Evolutionary conservation across 768 basidiomycete species (phyloP), one percentile per base, ranked within the genome.

Genomic region (Boletus rubroflammeus): DNA sequence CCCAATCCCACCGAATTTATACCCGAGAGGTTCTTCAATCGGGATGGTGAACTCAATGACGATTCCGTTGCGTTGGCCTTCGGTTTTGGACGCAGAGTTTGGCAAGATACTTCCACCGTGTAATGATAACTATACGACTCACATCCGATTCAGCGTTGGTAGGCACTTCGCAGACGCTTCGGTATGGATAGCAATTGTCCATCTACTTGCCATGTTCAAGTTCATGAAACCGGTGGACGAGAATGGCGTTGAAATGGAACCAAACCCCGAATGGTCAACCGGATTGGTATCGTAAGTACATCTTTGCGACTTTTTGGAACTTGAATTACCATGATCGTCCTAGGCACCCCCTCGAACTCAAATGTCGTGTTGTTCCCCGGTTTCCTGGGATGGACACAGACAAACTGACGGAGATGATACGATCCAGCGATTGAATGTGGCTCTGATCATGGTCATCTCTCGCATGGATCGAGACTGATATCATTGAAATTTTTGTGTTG

Each of bases 151-250:
- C 17, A 68, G 67, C n/a, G 61, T 60, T n/a, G 68, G 70, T 13
- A 59, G 56, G 38, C 51, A 69, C 56, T 71, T 69, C 28, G 68
- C 68, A 21, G 66, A 69, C 6, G 66, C 70, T 13, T 69, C 68
- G 38, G 23, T 69, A n/a, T 69, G 68, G 68, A 60, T 70, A 46
- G 70, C 66, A 17, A 56, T 69, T 5, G 68, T 56, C 9, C 68
- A 69, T 50, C 58, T 69, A 17, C 66, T 72, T 36, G 40, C 67
- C 48, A 35, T 48, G n/a, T 69, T 72, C 49, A 65, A 59, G 31
- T 70, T 72, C 36, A 58, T 53, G 70, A 72, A 59, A 53, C 61
- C 50, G 23, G 38, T 68, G 53, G 61, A 72, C 36, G 53, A 59
- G 21, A 53, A 66, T 28, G 70, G 70, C 4, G 39, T 29, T 19